Evolutionary conservation across 1,284 basidiomycete species (phyloP), one percentile per base, ranked within the genome.

Genomic region (Moesziomyces sp.): DNA sequence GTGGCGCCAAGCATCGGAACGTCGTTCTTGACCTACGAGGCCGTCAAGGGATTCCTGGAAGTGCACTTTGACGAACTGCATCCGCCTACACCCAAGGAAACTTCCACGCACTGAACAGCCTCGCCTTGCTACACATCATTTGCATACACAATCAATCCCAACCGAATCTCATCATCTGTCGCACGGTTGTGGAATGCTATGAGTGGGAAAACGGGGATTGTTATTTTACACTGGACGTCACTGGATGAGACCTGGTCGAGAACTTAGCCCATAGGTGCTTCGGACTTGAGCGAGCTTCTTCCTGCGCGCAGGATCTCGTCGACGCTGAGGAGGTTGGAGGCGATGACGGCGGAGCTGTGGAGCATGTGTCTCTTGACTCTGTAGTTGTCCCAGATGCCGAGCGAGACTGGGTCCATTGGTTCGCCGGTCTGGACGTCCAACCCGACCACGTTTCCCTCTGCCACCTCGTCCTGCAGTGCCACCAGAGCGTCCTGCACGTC

Each of bases 381-480:
- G 85, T 97, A 99, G 86, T 99, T 99, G 85, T 99, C 97, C 95
- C 96, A 99, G 19, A 99, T 91, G 43, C 97, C 97, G 82, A 94
- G 91, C 5, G 93, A 91, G 16, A 93, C 92, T 7, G 97, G 96
- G 83, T 99, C 96, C 83, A 97, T 93, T 4, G 96, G 94, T 85
- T 98, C 94, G 61, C 97, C 97, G 30, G 93, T 93, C 83, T 93
- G 88, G 45, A 99, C 87, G 85, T 99, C 93, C 71, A 99, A 86
- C 26, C 97, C 97, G 67, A 97, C 94, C 43, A 89, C 86, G 73
- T 80, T 77, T 18, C 79, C 79, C 50, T 97, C 94, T 0, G 91
- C 90, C 80, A 93, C 91, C 84, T 98, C 95, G 73, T 98, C 96
- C 64, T 97, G 95, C 72, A 99, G 86, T 42, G 90, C 90, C 40